Percentiles rank a stretch among this genome's conserved stretches.
phyloP scores from a whole-genome alignment of 2,329 filamentous ascomycete species.

The Aspergillus jensenii region DNA sequence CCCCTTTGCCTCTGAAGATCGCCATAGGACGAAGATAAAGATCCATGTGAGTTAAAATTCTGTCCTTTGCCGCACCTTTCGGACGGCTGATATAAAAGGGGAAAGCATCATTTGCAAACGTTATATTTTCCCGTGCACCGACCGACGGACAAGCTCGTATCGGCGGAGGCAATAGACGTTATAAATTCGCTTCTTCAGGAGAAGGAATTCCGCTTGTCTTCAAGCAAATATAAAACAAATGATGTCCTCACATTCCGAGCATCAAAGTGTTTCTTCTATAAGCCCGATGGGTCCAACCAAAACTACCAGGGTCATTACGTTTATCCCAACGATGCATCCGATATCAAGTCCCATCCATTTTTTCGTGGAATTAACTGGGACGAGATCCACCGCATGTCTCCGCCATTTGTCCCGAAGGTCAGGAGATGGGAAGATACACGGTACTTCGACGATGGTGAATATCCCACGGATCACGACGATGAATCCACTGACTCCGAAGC shows the following conservation, averaged over 20 bases:
- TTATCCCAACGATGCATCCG: slow-evolving; percentile 78
- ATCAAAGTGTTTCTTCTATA: slow-evolving; percentile 31
- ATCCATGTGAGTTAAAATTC: slow-evolving; percentile 63
- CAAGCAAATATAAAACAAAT: slow-evolving; percentile 69
- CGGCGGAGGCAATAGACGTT: slow-evolving; percentile 72
- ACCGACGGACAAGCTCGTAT: slow-evolving; percentile 58
- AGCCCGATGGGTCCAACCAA: slow-evolving; percentile 32
- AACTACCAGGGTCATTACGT: slow-evolving; percentile 63
- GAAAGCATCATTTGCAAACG: slow-evolving; percentile 65
- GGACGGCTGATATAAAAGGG: slow-evolving; percentile 14
- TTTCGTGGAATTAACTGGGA: slow-evolving; percentile 80
- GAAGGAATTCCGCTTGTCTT: slow-evolving; percentile 74
- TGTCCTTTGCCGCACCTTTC: background rate
- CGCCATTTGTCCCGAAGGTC: slow-evolving; percentile 79
- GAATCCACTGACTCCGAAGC: slow-evolving; percentile 15
- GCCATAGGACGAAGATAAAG: slow-evolving; percentile 80
- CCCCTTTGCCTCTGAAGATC: slow-evolving; percentile 79
- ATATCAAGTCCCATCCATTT: slow-evolving; percentile 87
- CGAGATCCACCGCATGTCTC: slow-evolving; percentile 65
- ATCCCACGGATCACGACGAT: slow-evolving; percentile 34
- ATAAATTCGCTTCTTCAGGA: slow-evolving; percentile 71
- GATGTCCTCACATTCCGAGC: slow-evolving; percentile 48
- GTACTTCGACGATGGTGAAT: slow-evolving; percentile 82
- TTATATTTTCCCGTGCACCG: slow-evolving; percentile 68
- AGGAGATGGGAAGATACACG: slow-evolving; percentile 70